phyloP scores from a whole-genome alignment of 495 filamentous ascomycete genomes.

The Hypoxylon subgilvum region DNA sequence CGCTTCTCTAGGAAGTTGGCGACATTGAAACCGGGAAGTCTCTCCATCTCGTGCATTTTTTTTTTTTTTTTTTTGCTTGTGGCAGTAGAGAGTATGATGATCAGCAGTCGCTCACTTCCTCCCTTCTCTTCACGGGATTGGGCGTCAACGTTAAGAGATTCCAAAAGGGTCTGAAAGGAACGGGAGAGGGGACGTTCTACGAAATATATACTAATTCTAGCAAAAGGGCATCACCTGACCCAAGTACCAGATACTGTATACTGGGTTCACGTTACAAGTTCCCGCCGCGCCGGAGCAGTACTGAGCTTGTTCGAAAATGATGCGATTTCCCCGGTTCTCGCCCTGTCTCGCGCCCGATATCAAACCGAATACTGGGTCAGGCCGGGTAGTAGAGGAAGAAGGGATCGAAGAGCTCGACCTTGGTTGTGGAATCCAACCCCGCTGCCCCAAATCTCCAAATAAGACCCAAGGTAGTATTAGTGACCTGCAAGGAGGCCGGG shows the following conservation, averaged over 20 bases:
- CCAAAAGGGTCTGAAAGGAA: slow-evolving; percentile 11
- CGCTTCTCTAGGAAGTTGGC: slow-evolving; percentile 68
- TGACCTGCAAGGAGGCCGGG: slow-evolving; percentile 14
- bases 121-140: neutral
- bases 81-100: neutral
- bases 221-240: neutral
- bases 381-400: neutral
- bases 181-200: slow-evolving; percentile 26
- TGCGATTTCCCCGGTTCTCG: slow-evolving; percentile 16
- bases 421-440: slow-evolving; percentile 18
- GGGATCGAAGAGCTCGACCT: neutral
- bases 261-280: slow-evolving; percentile 15
- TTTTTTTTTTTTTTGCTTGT: neutral
- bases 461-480: slow-evolving; percentile 14
- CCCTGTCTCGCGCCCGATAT: slow-evolving; percentile 29
- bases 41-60: slow-evolving; percentile 41
- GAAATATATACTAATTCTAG: slow-evolving; percentile 20
- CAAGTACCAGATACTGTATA: neutral
- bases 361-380: slow-evolving; percentile 11
- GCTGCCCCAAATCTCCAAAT: slow-evolving; percentile 29
- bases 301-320: slow-evolving; percentile 4
- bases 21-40: slow-evolving; percentile 60
- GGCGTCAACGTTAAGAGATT: slow-evolving; percentile 8
- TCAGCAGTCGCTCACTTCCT: too few relatives aligned
- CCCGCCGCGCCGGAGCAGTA: slow-evolving; percentile 8